Evolutionary conservation across 2,329 filamentous ascomycete genomes (phyloP).

Genomic region (Apiospora marii): DNA sequence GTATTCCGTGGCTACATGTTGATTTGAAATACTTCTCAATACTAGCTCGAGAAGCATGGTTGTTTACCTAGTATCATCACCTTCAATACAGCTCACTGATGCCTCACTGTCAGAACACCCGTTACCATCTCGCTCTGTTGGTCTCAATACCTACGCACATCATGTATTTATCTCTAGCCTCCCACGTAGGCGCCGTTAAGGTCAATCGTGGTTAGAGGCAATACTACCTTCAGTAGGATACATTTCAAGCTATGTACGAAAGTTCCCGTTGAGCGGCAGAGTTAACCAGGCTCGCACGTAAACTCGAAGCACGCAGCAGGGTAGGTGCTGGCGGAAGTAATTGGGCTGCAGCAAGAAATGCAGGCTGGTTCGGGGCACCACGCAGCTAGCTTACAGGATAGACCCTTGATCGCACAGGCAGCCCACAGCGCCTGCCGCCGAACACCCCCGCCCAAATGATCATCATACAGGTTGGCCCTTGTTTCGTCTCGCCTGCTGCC

Average conservation of each 20-base stretch:
- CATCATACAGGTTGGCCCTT: constrained; percentile 18
- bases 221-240: not conserved
- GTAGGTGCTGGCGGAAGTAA: not conserved
- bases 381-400: not conserved
- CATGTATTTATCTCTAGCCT: not conserved
- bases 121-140: not conserved
- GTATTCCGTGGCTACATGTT: not conserved
- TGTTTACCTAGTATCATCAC: not conserved
- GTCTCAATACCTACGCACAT: not conserved
- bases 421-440: constrained; percentile 8
- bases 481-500: constrained; percentile 3
- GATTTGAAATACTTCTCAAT: too few species aligned
- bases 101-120: not conserved
- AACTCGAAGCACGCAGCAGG: not conserved
- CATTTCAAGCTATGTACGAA: not conserved
- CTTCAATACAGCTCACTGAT: not conserved
- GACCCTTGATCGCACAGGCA: constrained; percentile 6
- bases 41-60: not conserved
- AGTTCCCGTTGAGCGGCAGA: not conserved
- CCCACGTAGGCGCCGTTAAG: not conserved
- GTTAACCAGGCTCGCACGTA: not conserved
- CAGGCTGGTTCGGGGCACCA: constrained; percentile 3
- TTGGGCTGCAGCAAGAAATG: not conserved
- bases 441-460: constrained; percentile 11
- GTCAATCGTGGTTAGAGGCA: not conserved